Evolutionary conservation across 768 basidiomycete species (phyloP), one percentile per base, ranked within the genome.

Genomic region (Tulasnella sp.): DNA sequence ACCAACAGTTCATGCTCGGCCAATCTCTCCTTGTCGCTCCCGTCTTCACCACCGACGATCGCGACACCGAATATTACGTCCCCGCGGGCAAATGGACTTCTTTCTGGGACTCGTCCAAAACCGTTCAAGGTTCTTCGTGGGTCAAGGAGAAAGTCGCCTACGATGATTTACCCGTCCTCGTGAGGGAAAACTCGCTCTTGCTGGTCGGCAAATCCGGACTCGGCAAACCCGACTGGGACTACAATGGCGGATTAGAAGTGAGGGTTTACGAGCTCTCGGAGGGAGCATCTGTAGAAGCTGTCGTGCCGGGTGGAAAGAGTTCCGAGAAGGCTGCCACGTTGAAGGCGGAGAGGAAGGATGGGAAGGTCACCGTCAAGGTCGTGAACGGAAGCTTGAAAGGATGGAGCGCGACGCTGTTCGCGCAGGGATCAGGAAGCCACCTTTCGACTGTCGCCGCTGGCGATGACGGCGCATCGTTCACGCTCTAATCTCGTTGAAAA

Each of bases 141-240:
- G 83, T 91, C 77, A 86, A 86, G 72, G 88, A 89, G 79, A 83
- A 86, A 74, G 88, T 91, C n/a, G 86, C 89, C 34, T 82, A 91
- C 52, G 86, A 90, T 79, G 86, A 87, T 75, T 86, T 92, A 45
- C 91, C 90, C 19, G 87, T 92, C 38, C 92, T 88, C 87, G 87
- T 91, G 45, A 85, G 89, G 45, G 86, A 86, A 36, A 87, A 86
- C 45, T 87, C 86, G 17, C 85, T 91, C 25, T 81, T 92, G 29
- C 83, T 86, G 72, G 84, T 91, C 22, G 89, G 90, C 5, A 87
- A 90, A 22, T 80, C 83, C 39, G 83, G 85, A 36, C 82, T 85
- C n/a, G 85, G 84, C 34, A 84, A 86, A 1, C 90, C 91, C 5
- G 91, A 91, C 81, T 91, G 91, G 79, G 87, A 89, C 42, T 89